A percentile compares a stretch with the other conserved stretches of the same genome.
These are phyloP conservation scores for Yarrowia sp. DNA, from an alignment of 805 yeast species.

Conservation along the genomic window DNA sequence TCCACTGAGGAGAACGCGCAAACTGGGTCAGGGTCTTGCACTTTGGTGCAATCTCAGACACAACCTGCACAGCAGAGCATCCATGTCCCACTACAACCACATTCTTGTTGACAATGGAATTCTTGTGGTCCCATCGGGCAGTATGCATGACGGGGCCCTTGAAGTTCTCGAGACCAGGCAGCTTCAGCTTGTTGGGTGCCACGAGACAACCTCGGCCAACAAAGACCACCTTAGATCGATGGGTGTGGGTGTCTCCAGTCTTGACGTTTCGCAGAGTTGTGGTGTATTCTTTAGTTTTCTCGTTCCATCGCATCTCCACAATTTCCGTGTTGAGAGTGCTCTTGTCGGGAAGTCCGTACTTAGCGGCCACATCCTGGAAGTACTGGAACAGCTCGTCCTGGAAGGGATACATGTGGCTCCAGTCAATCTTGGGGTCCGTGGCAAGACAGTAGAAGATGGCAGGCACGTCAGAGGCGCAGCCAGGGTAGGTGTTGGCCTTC, in stretches of 20 bases:
- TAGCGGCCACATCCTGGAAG: conserved; percentile 23
- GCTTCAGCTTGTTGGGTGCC: conserved; percentile 7
- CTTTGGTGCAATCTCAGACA: conserved; percentile 27
- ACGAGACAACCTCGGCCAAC: conserved; percentile 20
- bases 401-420: conserved; percentile 24
- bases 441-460: conserved; percentile 26
- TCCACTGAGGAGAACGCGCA: conserved; percentile 30
- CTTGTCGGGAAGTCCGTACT: conserved; percentile 10
- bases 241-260: background rate
- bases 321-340: conserved; percentile 16
- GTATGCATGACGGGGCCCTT: conserved; percentile 26
- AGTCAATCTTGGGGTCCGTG: conserved; percentile 24
- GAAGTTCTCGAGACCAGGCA: conserved; percentile 17
- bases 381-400: conserved; percentile 25
- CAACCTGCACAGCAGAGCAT: conserved; percentile 30
- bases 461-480: conserved; percentile 26
- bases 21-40: conserved; percentile 29
- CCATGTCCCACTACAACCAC: conserved; percentile 31
- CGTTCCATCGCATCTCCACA: conserved; percentile 19
- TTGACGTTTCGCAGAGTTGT: background rate
- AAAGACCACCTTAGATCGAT: conserved; percentile 18
- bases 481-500: conserved; percentile 27
- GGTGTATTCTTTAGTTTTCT: background rate
- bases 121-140: conserved; percentile 26
- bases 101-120: conserved; percentile 25